Conservation (phyloP, 1,139 yeast genomes). For the Eremothecium coryli region DNA sequence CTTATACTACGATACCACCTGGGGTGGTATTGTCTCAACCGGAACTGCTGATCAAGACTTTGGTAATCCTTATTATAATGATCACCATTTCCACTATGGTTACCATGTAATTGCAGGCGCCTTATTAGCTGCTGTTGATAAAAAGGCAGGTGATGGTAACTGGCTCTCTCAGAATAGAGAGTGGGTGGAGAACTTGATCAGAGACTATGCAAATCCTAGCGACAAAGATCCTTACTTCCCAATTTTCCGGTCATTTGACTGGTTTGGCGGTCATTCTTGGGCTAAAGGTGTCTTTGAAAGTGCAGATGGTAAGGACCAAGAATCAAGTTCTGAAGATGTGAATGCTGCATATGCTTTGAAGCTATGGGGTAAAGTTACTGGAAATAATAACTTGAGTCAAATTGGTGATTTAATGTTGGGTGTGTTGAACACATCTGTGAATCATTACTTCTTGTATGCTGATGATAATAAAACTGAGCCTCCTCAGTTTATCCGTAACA, state of each 20-base stretch:
- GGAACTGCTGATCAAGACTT: constrained; percentile 51
- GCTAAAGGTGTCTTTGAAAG: constrained; percentile 67
- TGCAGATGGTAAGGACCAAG: constrained; percentile 76
- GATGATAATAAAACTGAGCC: constrained; percentile 46
- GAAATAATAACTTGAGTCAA: constrained; percentile 42
- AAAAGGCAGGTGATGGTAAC: constrained; percentile 34
- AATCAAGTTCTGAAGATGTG: constrained; percentile 68
- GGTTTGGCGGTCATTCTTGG: constrained; percentile 76
- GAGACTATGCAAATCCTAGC: constrained; percentile 66
- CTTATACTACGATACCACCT: constrained; percentile 52
- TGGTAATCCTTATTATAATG: constrained; percentile 71
- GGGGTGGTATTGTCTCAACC: constrained; percentile 69
- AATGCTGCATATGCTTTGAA: constrained; percentile 64
- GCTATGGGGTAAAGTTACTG: constrained; percentile 56
- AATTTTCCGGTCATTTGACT: constrained; percentile 67
- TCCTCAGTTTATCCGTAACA: constrained; percentile 45
- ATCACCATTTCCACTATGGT: constrained; percentile 77
- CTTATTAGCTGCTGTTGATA: constrained; percentile 48
- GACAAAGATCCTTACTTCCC: constrained; percentile 53
- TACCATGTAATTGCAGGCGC: constrained; percentile 72
- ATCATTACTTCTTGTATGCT: constrained; percentile 49
- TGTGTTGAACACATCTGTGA: constrained; percentile 48
- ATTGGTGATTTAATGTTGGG: constrained; percentile 58
- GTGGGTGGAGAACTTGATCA: constrained; percentile 51
- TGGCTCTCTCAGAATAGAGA: constrained; percentile 45